Percentiles rank a stretch among this genome's conserved stretches.
phyloP scores from a whole-genome alignment of 2,329 filamentous ascomycete species.

The Aureobasidium sp. region DNA sequence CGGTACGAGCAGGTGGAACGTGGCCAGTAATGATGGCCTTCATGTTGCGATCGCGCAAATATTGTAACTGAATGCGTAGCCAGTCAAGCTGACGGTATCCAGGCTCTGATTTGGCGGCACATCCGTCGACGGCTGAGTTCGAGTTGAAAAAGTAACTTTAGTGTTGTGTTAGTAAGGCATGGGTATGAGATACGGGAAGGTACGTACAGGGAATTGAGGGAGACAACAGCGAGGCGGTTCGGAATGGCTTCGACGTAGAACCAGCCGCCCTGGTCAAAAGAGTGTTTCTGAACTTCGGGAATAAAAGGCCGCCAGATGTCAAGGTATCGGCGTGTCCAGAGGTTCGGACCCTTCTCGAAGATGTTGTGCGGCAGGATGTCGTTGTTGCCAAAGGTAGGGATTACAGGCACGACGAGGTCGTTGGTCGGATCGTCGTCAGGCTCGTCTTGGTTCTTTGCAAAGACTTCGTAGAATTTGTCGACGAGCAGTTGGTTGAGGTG shows the following conservation, averaged over 20 bases:
- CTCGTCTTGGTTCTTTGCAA: slow-evolving; percentile 47
- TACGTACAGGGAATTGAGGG: slow-evolving; percentile 71
- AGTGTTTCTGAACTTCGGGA: slow-evolving; percentile 82
- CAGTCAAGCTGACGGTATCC: slow-evolving; percentile 95
- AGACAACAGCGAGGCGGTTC: slow-evolving; percentile 76
- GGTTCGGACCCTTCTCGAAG: slow-evolving; percentile 73
- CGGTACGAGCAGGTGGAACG: slow-evolving; percentile 80
- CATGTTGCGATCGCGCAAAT: slow-evolving; percentile 73
- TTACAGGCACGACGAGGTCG: slow-evolving; percentile 64
- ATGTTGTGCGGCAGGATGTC: slow-evolving; percentile 97
- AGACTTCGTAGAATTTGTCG: slow-evolving; percentile 66
- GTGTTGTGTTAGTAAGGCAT: background rate
- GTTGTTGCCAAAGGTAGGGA: slow-evolving; percentile 94
- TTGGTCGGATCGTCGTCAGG: slow-evolving; percentile 42
- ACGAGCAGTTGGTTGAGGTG: slow-evolving; percentile 68
- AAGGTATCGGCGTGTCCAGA: slow-evolving; percentile 69
- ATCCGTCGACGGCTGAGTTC: slow-evolving; percentile 91
- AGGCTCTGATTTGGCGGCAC: slow-evolving; percentile 66
- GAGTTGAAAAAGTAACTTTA: slow-evolving; percentile 75
- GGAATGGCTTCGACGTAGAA: slow-evolving; percentile 91
- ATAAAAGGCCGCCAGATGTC: slow-evolving; percentile 81
- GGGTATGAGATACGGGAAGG: background rate
- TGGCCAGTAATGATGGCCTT: slow-evolving; percentile 94
- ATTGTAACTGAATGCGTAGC: slow-evolving; percentile 80
- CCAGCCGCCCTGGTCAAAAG: slow-evolving; percentile 89